Evolutionary conservation across 352 stramenopile species (phyloP), one percentile per base, ranked within the genome.

Genomic region (Peronospora destructor): DNA sequence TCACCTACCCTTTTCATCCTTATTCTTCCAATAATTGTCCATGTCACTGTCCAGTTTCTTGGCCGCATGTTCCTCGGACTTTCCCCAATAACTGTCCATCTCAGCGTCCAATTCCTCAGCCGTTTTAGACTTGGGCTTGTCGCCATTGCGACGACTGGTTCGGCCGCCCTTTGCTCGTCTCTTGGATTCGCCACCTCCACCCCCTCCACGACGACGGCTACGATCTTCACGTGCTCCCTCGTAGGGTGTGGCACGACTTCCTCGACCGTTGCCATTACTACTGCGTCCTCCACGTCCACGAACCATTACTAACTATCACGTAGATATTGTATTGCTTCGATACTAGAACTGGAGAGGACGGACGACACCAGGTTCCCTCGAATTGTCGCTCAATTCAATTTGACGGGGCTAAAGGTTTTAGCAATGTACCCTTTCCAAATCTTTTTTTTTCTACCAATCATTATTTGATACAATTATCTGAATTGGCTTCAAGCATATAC

Each of bases 11-110:
- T 46, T 55, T 6, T 72, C 66, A 36, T 76, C 71, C 67, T 92
- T 92, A 33, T 54, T 76, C 76, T 92, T 92, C 82, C 82, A 92
- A 69, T 92, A 92, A 56, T 89, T 71, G 58, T 92, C 78, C 82
- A 92, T 87, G 62, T 92, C 82, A 34, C 43, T 68, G 53, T 92
- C 82, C 23, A 92, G 55, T 61, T 87, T 88, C 73, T 92, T 92
- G 44, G 71, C 34, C 17, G 82, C 82, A 56, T 92, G 82, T 61
- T 92, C 82, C 53, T 74, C 66, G 46, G 78, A 90, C 64, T 92
- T 92, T 43, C 76, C 77, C 82, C 82, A 92, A 72, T 92, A 92
- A 23, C 49, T 80, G 71, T 92, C 82, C 82, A 92, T 90, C 42
- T 92, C 82, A 36, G 73, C 74, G 57, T 92, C 78, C 21, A 92